Evolutionary conservation across 768 basidiomycete genomes (phyloP), one percentile per base, ranked within the genome.

Genomic region (Mycena leptocephala): DNA sequence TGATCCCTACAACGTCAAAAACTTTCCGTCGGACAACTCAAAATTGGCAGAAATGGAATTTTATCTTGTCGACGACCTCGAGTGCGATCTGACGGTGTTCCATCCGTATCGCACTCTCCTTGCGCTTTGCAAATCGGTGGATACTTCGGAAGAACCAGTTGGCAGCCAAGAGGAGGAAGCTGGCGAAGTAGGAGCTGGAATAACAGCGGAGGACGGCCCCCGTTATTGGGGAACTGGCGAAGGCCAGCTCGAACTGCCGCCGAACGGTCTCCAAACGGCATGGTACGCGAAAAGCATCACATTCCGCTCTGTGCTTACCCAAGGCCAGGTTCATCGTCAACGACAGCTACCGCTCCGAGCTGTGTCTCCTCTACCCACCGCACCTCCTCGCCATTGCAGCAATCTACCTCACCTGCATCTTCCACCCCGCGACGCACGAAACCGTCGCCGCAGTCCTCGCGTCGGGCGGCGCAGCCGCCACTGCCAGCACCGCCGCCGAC

Each of bases 31-130:
- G 0, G 97, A 98, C 82, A 95, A 97, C 80, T 91, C 94, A 14
- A 97, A 96, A 81, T 88, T 99, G 18, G 98, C 97, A 5, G 98
- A 99, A 84, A 99, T 99, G 97, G 98, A 99, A 83, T 99, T 99
- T 86, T 99, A 98, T 86, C 93, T 99, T 13, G 94, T 99, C 28
- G 96, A 96, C 81, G 97, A 99, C 82, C 91, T 99, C 32, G 97
- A 98, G 83, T 99, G 98, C 80, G 96, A 99, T 84, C 87, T 99
- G 53, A 91, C 94, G 69, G 91, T 99, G 10, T 99, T 97, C 83
- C 98, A 99, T 83, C 98, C 98, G 0, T 99, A 99, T 85, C 93
- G 97, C 65, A 95, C 96, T 0, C 90, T 99, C 28, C 86, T 95
- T 51, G 88, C 94, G 1, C 87, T 98, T 22, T 95, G 95, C 79